Conservation (phyloP, 768 basidiomycete species). For the Lactarius vividus region DNA sequence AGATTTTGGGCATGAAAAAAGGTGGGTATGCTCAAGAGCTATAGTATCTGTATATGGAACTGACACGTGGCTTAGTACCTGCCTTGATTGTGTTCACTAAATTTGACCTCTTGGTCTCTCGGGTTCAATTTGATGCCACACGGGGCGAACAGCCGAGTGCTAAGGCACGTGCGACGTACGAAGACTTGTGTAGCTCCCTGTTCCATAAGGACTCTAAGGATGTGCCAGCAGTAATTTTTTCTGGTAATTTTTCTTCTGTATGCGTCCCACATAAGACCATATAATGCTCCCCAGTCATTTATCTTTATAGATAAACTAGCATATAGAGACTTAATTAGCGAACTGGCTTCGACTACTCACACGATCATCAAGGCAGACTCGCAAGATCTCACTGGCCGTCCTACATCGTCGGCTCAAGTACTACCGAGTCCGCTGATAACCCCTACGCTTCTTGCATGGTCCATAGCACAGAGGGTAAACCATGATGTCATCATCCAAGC, state of each 20-base stretch:
- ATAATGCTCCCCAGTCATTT: background rate
- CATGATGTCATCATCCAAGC: background rate
- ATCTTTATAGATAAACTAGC: background rate
- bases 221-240: background rate
- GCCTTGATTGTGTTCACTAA: conserved; percentile 7
- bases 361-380: background rate
- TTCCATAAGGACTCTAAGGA: background rate
- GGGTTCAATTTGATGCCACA: background rate
- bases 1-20: too few relatives aligned
- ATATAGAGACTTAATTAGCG: background rate
- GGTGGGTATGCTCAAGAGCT: too few relatives aligned
- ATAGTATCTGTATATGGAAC: background rate
- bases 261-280: background rate
- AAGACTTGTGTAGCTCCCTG: background rate
- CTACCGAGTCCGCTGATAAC: background rate
- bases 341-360: background rate
- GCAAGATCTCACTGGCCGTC: background rate
- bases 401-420: background rate
- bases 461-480: conserved; percentile 13
- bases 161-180: background rate
- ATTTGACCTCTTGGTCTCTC: conserved; percentile 5
- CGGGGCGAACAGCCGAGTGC: background rate
- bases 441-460: conserved; percentile 12
- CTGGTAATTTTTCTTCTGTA: conserved; percentile 2
- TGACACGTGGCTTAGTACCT: conserved; percentile 2